Evolutionary conservation across 192 early-diverging fungal genomes (phyloP).

Genomic region (Backusella tuberculispora): DNA sequence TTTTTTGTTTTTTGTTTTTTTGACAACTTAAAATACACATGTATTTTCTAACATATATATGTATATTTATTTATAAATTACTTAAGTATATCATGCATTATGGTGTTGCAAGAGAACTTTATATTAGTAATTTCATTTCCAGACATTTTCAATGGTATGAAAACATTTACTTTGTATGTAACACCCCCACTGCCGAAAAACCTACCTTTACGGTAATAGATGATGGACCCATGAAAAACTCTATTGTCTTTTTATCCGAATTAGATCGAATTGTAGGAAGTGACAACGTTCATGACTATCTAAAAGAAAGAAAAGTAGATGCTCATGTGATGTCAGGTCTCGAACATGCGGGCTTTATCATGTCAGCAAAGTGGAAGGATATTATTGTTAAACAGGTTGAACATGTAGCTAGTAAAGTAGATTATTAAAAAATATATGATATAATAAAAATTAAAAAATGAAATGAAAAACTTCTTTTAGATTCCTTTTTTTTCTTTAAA

Average conservation of each 20-base stretch:
- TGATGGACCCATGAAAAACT: constrained; percentile 17
- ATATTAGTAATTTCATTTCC: constrained; percentile 64
- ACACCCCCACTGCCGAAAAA: not conserved
- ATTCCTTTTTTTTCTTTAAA: too few relatives aligned
- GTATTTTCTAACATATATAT: too few relatives aligned
- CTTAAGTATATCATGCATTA: constrained; percentile 60
- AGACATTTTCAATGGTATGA: constrained; percentile 58
- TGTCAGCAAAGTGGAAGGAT: constrained; percentile 33
- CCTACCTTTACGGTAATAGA: not conserved
- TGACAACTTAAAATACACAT: too few relatives aligned
- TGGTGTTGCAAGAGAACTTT: constrained; percentile 61
- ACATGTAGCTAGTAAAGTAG: constrained; percentile 19
- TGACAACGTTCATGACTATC: constrained; percentile 40
- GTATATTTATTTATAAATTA: too few relatives aligned
- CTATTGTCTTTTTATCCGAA: constrained; percentile 50
- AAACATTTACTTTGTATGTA: constrained; percentile 39
- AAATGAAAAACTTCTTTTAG: too few relatives aligned
- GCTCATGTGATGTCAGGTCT: constrained; percentile 46
- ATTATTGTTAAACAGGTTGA: constrained; percentile 26
- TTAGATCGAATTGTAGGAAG: constrained; percentile 49
- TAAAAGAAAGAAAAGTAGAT: constrained; percentile 43
- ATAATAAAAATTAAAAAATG: constrained; percentile 12
- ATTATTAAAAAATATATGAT: constrained; percentile 7
- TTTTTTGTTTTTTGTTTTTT: not conserved
- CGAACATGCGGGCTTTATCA: constrained; percentile 51